phyloP scores from a whole-genome alignment of 805 yeast species.

The Spathaspora girioi region DNA sequence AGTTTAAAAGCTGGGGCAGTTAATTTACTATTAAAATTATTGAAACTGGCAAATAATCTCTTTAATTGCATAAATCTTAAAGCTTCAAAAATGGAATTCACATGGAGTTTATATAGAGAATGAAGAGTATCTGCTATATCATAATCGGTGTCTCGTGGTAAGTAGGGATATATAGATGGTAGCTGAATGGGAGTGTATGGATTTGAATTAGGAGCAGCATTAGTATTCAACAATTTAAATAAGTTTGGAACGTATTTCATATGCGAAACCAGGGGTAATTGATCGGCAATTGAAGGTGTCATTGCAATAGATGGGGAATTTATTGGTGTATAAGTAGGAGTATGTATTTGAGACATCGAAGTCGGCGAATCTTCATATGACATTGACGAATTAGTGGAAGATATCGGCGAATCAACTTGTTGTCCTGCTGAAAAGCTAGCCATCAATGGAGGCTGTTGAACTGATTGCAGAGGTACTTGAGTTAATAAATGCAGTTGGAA shows the following conservation, averaged over 20 bases:
- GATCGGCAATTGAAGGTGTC: conserved; percentile 7
- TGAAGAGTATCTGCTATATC: conserved; percentile 62
- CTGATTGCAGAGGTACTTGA: conserved; percentile 2
- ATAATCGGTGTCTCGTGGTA: conserved; percentile 44
- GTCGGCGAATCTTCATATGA: conserved; percentile 12
- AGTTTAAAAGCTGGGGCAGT: conserved; percentile 62
- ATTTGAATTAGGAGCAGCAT: conserved; percentile 6
- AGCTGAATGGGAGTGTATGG: conserved; percentile 19
- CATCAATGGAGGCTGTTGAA: conserved; percentile 2
- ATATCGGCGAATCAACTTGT: conserved; percentile 8
- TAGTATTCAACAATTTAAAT: conserved; percentile 15
- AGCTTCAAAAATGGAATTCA: conserved; percentile 60
- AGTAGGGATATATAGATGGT: conserved; percentile 39
- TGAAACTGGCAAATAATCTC: conserved; percentile 51
- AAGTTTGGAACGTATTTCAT: conserved; percentile 31
- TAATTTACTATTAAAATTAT: conserved; percentile 50
- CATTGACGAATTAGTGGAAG: conserved; percentile 11
- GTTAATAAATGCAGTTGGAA: conserved; percentile 10
- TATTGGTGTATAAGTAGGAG: conserved; percentile 13
- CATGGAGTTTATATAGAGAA: conserved; percentile 60
- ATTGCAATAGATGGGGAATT: conserved; percentile 8
- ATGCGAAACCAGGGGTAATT: conserved; percentile 12
- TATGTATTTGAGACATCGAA: conserved; percentile 6
- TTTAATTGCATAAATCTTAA: conserved; percentile 65
- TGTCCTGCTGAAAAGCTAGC: conserved; percentile 3